Evolutionary conservation across 139 green algal species (phyloP), one percentile per base, ranked within the genome.

Genomic region (Haematococcus sp.): DNA sequence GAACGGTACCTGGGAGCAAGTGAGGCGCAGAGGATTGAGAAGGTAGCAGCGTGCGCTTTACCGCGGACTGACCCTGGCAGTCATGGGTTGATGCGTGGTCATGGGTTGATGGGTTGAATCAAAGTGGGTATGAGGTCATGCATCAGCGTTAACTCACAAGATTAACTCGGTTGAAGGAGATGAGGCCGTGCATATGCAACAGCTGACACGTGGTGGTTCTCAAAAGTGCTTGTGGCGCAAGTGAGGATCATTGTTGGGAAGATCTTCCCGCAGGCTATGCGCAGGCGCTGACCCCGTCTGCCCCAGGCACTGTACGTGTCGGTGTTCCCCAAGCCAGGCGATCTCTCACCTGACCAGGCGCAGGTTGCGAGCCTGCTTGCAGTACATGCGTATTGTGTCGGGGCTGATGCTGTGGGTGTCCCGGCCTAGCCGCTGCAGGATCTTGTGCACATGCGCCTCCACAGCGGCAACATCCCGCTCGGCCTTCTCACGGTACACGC

Each of bases 291-390:
- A n/a, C n/a, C n/a, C n/a, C n/a, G n/a, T n/a, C n/a, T n/a, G n/a
- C n/a, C n/a, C n/a, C n/a, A n/a, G n/a, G n/a, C n/a, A n/a, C n/a
- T n/a, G n/a, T n/a, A n/a, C n/a, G n/a, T n/a, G n/a, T n/a, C n/a
- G n/a, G n/a, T n/a, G n/a, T n/a, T n/a, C n/a, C n/a, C n/a, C n/a
- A n/a, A n/a, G n/a, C n/a, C n/a, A n/a, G n/a, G n/a, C n/a, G n/a
- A n/a, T n/a, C n/a, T n/a, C 71, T 13, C 69, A 89, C 81, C 86
- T 81, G 43, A 89, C 73, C 2, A 89, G 67, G 0, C 87, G 77
- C 51, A 98, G 72, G 81, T 90, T 78, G 49, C 93, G 81, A 0
- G 89, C 88, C 30, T 98, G 88, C 63, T 91, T 92, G 89, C 91
- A 98, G 44, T 94, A 95, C 58, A 80, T 79, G 58, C 73, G 72